Evolutionary conservation across 1,284 basidiomycete genomes (phyloP), one percentile per base, ranked within the genome.

Genomic region (Leucoagaricus sp.): DNA sequence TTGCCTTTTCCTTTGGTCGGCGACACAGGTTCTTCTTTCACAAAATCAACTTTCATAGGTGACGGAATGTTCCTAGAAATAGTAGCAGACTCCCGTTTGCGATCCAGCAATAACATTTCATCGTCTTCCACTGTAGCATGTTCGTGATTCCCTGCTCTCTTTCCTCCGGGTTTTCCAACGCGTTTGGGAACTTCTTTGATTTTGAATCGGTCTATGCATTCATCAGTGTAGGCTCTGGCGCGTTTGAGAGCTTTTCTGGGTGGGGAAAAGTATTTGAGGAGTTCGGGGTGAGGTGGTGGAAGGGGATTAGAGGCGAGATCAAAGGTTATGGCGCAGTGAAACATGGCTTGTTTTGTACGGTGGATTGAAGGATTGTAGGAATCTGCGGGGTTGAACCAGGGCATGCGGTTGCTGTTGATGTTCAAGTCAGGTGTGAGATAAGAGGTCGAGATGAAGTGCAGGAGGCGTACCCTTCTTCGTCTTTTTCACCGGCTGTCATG

Each of bases 331-430:
- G 93, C 91, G 51, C 86, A 85, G 65, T 96, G 94, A 69, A 95
- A 91, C 62, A 96, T 86, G 2, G 95, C 95, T 73, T 97, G 93
- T 67, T 96, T 96, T 54, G 88, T 82, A 36, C 94, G 87, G 67
- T 98, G 96, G 28, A 97, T 82, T 4, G 91, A 86, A 0, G 96
- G 95, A 64, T 96, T 97, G 72, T 86, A 96, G 0, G 92, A 92
- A 2, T 86, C 74, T 1, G 80, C 74, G 0, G 89, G 82, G 59
- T 89, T 84, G 65, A 91, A 96, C 93, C 94, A 98, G 2, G 85
- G 77, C 12, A 67, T 65, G 9, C 78, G 83, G 19, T 82, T 75
- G 5, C 90, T 44, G n/a, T n/a, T 8, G 21, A 8, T 13, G 21
- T n/a, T n/a, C n/a, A n/a, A 36, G 33, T 10, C 13, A 17, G 15